These are phyloP conservation scores for Fusarium citri DNA, from an alignment of 2,329 filamentous ascomycete species.

Conservation along the genomic window DNA sequence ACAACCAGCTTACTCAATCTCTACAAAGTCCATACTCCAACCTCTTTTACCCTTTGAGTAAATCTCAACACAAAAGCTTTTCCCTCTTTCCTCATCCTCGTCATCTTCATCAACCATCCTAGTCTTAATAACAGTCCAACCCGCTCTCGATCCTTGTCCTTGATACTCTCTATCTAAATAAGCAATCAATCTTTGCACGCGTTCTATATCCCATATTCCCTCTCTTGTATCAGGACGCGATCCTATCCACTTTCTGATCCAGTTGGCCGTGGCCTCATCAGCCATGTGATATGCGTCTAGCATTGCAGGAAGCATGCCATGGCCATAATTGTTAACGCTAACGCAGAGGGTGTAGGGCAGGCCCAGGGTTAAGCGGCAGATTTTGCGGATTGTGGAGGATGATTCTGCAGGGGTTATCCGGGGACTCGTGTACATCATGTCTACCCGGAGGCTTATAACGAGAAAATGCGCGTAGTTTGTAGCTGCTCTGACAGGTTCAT, in stretches of 20 bases:
- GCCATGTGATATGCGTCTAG: constrained; percentile 34
- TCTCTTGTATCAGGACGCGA: constrained; percentile 17
- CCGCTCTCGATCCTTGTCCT: constrained; percentile 1
- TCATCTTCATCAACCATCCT: constrained; percentile 32
- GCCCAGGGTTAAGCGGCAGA: constrained; percentile 27
- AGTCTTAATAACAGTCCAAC: constrained; percentile 28
- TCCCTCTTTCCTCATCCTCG: neutral
- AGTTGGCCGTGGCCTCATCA: neutral
- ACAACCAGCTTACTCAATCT: constrained; percentile 11
- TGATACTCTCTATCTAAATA: constrained; percentile 34
- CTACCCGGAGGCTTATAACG: constrained; percentile 22
- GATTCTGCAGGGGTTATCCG: neutral
- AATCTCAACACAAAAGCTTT: constrained; percentile 32
- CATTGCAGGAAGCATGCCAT: constrained; percentile 34
- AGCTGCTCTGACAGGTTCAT: constrained; percentile 26
- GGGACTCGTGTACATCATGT: constrained; percentile 21
- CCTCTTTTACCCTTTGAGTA: constrained; percentile 24
- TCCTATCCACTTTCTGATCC: constrained; percentile 31
- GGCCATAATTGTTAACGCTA: constrained; percentile 31
- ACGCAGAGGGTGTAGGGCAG: constrained; percentile 14
- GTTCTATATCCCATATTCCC: constrained; percentile 35
- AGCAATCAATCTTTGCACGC: constrained; percentile 20
- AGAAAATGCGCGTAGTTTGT: constrained; percentile 34
- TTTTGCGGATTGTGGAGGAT: neutral
- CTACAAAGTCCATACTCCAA: constrained; percentile 40